phyloP scores from a whole-genome alignment of 176 grass and related monocot genomes.

The Rhynchospora pubera region DNA sequence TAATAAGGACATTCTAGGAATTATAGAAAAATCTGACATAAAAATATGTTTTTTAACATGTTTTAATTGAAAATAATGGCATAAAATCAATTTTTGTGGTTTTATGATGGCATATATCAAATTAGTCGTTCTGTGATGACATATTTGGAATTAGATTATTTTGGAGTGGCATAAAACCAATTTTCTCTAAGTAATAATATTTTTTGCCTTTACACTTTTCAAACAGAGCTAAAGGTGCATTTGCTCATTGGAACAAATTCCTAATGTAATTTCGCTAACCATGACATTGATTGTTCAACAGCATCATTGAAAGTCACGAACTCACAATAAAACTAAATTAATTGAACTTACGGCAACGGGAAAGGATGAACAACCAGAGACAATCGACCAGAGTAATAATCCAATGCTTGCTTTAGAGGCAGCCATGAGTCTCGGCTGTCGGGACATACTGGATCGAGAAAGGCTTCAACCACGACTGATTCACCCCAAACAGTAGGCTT shows the following conservation, averaged over 20 bases:
- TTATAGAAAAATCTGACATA: too few species aligned
- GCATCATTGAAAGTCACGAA: background rate
- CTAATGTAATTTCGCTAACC: background rate
- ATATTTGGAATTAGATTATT: too few species aligned
- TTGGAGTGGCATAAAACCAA: too few species aligned
- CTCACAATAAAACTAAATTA: background rate
- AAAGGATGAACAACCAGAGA: conserved; percentile 75
- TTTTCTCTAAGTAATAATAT: too few species aligned
- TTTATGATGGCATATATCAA: too few species aligned
- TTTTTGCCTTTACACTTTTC: too few species aligned
- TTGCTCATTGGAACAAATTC: background rate
- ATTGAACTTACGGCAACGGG: conserved; percentile 54
- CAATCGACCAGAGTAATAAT: conserved; percentile 35
- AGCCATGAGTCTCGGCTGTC: conserved; percentile 84
- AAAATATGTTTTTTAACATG: too few species aligned
- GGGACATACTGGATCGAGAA: conserved; percentile 73
- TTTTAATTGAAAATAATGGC: too few species aligned
- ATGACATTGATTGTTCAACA: background rate
- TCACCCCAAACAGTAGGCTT: conserved; percentile 39
- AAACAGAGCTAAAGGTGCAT: background rate
- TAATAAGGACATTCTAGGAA: too few species aligned
- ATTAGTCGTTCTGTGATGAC: too few species aligned
- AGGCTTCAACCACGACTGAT: conserved; percentile 77
- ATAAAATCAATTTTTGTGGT: too few species aligned
- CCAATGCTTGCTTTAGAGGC: conserved; percentile 46